phyloP scores from a whole-genome alignment of 2,329 filamentous ascomycete species.

The Fusarium newnesense region DNA sequence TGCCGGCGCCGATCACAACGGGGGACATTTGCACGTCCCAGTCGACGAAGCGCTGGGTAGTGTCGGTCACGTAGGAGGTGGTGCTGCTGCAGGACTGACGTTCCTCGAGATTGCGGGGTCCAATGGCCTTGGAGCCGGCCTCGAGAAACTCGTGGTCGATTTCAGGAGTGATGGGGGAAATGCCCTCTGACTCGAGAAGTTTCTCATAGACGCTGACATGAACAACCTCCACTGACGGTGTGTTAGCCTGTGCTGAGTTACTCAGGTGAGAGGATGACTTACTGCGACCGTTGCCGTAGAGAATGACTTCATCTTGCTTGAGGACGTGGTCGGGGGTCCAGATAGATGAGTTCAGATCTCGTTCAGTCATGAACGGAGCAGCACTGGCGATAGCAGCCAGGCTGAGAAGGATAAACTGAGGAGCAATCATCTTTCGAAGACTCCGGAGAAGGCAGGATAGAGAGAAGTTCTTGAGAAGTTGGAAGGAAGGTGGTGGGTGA shows the following conservation, averaged over 20 bases:
- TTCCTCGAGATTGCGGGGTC: not conserved
- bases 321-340: slow-evolving; percentile 31
- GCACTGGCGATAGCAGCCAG: slow-evolving; percentile 10
- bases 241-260: fast-evolving
- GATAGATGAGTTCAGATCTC: slow-evolving; percentile 22
- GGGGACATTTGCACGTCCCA: slow-evolving; percentile 35
- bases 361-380: slow-evolving; percentile 8
- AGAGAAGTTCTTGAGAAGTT: fast-evolving
- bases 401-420: not conserved
- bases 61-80: slow-evolving; percentile 2
- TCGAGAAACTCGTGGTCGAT: not conserved
- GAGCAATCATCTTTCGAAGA: not conserved
- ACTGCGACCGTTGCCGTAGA: slow-evolving; percentile 24
- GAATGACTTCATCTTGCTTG: slow-evolving; percentile 27
- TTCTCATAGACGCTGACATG: slow-evolving; percentile 18
- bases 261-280: not conserved
- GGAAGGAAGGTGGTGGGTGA: fast-evolving
- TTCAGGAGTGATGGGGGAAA: slow-evolving; percentile 3
- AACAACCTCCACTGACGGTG: slow-evolving; percentile 7
- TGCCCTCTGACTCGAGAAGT: slow-evolving; percentile 2
- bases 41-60: slow-evolving; percentile 14
- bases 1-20: slow-evolving; percentile 17
- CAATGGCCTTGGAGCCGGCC: not conserved
- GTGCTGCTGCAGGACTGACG: not conserved
- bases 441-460: fast-evolving